phyloP scores from a whole-genome alignment of 2,329 filamentous ascomycete species.

The Pseudopyrenochaeta lycopersici region DNA sequence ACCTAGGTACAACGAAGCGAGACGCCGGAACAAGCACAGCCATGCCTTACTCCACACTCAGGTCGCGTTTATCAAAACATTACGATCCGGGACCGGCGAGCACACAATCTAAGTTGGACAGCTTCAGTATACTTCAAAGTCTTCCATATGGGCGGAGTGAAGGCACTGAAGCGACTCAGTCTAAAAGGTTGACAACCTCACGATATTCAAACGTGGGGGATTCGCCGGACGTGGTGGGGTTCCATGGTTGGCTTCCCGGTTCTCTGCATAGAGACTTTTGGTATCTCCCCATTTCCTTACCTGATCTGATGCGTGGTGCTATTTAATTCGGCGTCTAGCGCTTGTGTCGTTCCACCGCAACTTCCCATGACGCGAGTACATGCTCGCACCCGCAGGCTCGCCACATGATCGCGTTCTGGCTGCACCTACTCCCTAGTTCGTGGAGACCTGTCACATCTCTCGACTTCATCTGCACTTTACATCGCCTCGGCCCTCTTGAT shows the following conservation, averaged over 20 bases:
- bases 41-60: conserved; percentile 25
- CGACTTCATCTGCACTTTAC: not conserved
- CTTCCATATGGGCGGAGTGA: conserved; percentile 4
- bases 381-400: not conserved
- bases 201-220: conserved; percentile 13
- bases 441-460: not conserved
- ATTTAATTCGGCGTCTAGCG: conserved; percentile 35
- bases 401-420: not conserved
- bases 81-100: conserved; percentile 20
- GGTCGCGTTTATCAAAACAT: conserved; percentile 21
- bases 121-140: conserved; percentile 2
- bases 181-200: conserved; percentile 7
- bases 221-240: conserved; percentile 28
- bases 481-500: too few relatives aligned
- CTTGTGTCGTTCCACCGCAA: conserved; percentile 6
- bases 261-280: conserved; percentile 30
- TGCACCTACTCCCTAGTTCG: not conserved
- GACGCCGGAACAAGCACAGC: conserved; percentile 29
- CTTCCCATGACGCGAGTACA: not conserved
- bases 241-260: conserved; percentile 26
- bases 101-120: conserved; percentile 9
- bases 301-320: conserved; percentile 32
- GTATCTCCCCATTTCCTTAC: conserved; percentile 34
- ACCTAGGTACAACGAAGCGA: conserved; percentile 34
- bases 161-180: conserved; percentile 14